phyloP scores from a whole-genome alignment of 345 rosid species.

The Orychophragmus violaceus region DNA sequence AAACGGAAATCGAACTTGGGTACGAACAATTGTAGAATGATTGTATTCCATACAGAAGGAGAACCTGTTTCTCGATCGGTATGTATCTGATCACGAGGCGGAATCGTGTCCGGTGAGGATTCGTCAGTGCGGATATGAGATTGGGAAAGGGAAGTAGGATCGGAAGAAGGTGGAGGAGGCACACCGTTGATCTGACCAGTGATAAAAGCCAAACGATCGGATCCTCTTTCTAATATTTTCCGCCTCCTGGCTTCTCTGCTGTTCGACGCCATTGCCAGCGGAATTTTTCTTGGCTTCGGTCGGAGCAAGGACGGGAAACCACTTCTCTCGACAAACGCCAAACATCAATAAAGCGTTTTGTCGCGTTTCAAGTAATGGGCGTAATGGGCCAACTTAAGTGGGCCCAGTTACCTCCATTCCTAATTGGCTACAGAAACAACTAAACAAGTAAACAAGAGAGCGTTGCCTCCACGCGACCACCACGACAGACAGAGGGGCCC shows the following conservation, averaged over 20 bases:
- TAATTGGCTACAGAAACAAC: no score
- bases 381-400: not conserved
- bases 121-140: constrained; percentile 11
- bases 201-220: constrained; percentile 81
- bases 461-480: constrained; percentile 37
- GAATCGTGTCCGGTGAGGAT: constrained; percentile 23
- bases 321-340: not conserved
- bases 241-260: constrained; percentile 73
- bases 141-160: constrained; percentile 18
- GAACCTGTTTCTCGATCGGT: constrained; percentile 33
- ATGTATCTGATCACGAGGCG: constrained; percentile 16
- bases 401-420: not conserved
- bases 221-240: constrained; percentile 65
- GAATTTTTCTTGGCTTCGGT: not conserved
- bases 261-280: constrained; percentile 36
- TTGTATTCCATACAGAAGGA: not conserved
- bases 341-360: not conserved
- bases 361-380: constrained; percentile 19
- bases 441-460: not conserved
- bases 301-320: not conserved
- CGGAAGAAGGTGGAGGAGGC: constrained; percentile 47
- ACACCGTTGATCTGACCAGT: constrained; percentile 47
- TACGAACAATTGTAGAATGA: not conserved
- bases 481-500: not conserved
- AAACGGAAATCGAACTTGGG: not conserved